These are phyloP conservation scores for Chrysochromulina tobinii DNA, from an alignment of 78 protist genomes.

Conservation along the genomic window DNA sequence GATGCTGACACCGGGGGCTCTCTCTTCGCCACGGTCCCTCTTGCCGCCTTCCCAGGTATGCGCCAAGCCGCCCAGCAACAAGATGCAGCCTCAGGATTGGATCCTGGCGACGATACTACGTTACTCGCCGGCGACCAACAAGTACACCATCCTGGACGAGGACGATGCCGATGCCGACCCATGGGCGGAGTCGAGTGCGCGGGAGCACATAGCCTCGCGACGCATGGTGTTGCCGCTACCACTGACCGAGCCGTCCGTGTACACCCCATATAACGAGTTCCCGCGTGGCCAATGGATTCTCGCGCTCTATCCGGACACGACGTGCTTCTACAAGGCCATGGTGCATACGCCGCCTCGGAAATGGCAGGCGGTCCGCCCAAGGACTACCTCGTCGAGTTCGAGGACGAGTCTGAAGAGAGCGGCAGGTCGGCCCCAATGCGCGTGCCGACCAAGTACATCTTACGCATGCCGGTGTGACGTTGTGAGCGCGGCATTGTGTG, in stretches of 20 bases:
- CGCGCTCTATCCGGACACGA: constrained; percentile 23
- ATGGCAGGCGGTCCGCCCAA: not conserved
- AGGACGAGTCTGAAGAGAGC: not conserved
- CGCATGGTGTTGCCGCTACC: not conserved
- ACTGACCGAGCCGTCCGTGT: not conserved
- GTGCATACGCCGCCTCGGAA: not conserved
- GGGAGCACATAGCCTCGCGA: too few species aligned
- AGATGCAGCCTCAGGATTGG: not conserved
- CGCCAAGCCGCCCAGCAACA: not conserved
- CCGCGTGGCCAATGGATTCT: not conserved
- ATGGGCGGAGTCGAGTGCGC: too few species aligned
- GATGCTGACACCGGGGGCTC: too few species aligned
- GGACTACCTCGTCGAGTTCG: constrained; percentile 21
- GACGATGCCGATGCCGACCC: not conserved
- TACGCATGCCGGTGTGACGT: too few species aligned
- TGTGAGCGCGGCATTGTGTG: too few species aligned
- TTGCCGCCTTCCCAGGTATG: too few species aligned
- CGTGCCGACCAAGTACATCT: not conserved
- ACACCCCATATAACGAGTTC: not conserved
- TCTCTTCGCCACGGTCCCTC: too few species aligned
- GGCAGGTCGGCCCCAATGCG: not conserved
- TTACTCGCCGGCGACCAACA: not conserved
- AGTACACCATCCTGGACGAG: not conserved
- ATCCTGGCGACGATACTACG: not conserved
- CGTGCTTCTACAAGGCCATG: not conserved